Percentiles rank a stretch among this genome's conserved stretches.
These are phyloP conservation scores for Tolypocladium album DNA, from an alignment of 2,329 filamentous ascomycete species.

Conservation along the genomic window DNA sequence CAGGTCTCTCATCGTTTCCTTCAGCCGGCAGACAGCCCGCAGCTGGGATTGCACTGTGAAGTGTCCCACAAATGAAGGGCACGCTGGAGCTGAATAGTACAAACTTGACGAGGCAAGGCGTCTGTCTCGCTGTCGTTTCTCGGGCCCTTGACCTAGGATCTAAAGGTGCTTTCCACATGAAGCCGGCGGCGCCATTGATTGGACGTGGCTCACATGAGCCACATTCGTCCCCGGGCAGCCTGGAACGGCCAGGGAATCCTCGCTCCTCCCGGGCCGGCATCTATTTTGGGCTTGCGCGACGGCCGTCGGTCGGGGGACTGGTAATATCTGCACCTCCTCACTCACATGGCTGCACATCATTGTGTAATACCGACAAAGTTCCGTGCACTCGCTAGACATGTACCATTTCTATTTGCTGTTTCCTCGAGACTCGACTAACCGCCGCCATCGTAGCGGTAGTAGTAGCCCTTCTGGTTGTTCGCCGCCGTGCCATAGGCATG, in stretches of 20 bases:
- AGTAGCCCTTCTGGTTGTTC: constrained; percentile 62
- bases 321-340: not conserved
- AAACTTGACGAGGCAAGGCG: too few species aligned
- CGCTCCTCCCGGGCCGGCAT: not conserved
- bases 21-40: too few species aligned
- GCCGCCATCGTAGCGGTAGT: constrained; percentile 37
- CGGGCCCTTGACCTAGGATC: too few species aligned
- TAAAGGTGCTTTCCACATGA: not conserved
- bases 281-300: not conserved
- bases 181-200: not conserved
- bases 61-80: too few species aligned
- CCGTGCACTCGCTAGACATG: not conserved
- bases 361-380: not conserved
- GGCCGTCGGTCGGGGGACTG: not conserved
- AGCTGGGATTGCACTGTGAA: too few species aligned
- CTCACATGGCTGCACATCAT: not conserved
- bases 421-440: constrained; percentile 19
- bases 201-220: not conserved
- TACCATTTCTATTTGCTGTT: not conserved
- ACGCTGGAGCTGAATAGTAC: too few species aligned
- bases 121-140: too few species aligned
- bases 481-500: constrained; percentile 60
- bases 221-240: not conserved
- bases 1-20: too few species aligned
- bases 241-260: not conserved